phyloP scores from a whole-genome alignment of 805 yeast species.

The Zygoascus ofunaensis region DNA sequence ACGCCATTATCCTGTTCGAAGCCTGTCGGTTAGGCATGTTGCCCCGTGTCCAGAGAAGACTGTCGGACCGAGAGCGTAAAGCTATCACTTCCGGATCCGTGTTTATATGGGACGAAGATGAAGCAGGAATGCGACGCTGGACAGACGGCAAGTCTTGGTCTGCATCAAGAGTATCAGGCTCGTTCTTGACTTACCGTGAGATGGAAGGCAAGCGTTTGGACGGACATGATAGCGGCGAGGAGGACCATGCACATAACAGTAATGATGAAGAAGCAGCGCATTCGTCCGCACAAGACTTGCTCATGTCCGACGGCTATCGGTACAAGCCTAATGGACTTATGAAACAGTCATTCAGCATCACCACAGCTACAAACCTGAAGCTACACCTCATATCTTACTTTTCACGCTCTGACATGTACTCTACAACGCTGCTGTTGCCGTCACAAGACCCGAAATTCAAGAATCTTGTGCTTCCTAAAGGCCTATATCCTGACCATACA shows the following conservation, averaged over 20 bases:
- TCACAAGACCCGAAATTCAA: constrained; percentile 36
- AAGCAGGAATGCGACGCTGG: constrained; percentile 68
- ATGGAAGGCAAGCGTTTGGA: constrained; percentile 33
- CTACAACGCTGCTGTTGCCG: constrained; percentile 34
- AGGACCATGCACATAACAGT: constrained; percentile 4
- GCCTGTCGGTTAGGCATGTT: constrained; percentile 50
- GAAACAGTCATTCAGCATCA: constrained; percentile 55
- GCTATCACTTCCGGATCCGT: constrained; percentile 50
- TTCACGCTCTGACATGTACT: constrained; percentile 24
- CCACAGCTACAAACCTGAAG: constrained; percentile 43
- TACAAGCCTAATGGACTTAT: constrained; percentile 47
- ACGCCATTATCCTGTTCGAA: constrained; percentile 57
- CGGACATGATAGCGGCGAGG: constrained; percentile 6
- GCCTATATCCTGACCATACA: constrained; percentile 31
- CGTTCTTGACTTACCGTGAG: constrained; percentile 54
- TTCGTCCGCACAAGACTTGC: neutral
- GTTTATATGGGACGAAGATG: constrained; percentile 64
- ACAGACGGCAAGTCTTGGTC: constrained; percentile 71
- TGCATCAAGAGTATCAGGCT: constrained; percentile 60
- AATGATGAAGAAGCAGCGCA: constrained; percentile 1
- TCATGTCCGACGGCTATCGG: constrained; percentile 28
- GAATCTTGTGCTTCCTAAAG: constrained; percentile 29
- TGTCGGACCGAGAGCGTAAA: constrained; percentile 47
- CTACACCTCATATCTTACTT: constrained; percentile 55
- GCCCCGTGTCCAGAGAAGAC: constrained; percentile 50